Percentiles rank a stretch among this genome's conserved stretches.
phyloP scores from a whole-genome alignment of 345 rosid species.

The Isatis tinctoria region DNA sequence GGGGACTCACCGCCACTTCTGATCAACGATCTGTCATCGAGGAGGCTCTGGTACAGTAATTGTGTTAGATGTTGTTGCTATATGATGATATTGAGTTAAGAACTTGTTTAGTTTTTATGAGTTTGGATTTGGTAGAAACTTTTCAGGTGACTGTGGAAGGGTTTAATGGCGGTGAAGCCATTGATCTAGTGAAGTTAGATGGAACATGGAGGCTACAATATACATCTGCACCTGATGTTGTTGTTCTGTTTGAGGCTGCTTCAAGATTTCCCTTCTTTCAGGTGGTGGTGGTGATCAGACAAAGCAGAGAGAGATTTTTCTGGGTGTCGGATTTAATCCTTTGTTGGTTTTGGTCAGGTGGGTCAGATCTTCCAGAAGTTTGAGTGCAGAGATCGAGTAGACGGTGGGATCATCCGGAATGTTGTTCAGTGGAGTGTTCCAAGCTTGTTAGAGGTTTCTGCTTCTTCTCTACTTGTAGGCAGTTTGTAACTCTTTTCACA shows the following conservation, averaged over 20 bases:
- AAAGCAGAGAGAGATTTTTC: not conserved
- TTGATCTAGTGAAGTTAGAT: slow-evolving; percentile 65
- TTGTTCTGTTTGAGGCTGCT: slow-evolving; percentile 81
- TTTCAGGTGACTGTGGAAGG: slow-evolving; percentile 74
- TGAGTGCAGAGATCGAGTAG: slow-evolving; percentile 51
- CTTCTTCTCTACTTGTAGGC: slow-evolving; percentile 14
- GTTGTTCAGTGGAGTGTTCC: slow-evolving; percentile 89
- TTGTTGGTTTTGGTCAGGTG: slow-evolving; percentile 41
- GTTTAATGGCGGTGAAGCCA: slow-evolving; percentile 56
- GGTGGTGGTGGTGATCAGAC: slow-evolving; percentile 35
- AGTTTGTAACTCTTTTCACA: not conserved
- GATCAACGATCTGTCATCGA: slow-evolving; percentile 78
- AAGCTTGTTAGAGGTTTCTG: slow-evolving; percentile 62
- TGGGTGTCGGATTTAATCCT: not conserved
- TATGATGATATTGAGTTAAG: not conserved
- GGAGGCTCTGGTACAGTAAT: slow-evolving; percentile 64
- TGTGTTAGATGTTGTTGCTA: not conserved
- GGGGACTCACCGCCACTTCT: slow-evolving; percentile 59
- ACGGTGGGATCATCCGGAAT: slow-evolving; percentile 71
- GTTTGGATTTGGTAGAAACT: slow-evolving; percentile 27
- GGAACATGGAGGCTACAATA: slow-evolving; percentile 97
- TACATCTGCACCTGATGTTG: slow-evolving; percentile 89
- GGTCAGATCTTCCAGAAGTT: slow-evolving; percentile 88
- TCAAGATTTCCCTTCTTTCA: slow-evolving; percentile 78
- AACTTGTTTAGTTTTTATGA: not conserved